Conservation (phyloP, 306 rosid genomes). For the Crotalaria pallida region DNA sequence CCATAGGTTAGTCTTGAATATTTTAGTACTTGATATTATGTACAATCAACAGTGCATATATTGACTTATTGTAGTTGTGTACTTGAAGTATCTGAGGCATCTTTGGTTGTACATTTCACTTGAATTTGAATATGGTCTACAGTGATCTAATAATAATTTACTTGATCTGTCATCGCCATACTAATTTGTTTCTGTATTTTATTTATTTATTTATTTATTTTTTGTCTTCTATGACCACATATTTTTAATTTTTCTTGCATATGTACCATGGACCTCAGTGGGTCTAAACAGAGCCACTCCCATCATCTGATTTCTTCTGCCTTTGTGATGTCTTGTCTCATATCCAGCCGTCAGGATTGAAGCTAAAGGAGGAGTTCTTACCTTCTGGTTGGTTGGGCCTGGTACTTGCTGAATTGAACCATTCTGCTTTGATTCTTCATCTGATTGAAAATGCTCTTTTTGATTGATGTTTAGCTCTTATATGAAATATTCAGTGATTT, state of each 20-base stretch:
- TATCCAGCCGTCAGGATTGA: slow-evolving; percentile 93
- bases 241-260: not conserved
- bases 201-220: too few species aligned
- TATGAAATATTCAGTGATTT: slow-evolving; percentile 3
- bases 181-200: not conserved
- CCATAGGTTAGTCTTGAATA: not conserved
- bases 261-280: not conserved
- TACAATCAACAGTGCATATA: not conserved
- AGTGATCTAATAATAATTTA: not conserved
- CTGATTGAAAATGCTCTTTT: slow-evolving; percentile 11
- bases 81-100: not conserved
- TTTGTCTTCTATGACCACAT: not conserved
- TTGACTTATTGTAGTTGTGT: not conserved
- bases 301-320: slow-evolving; percentile 12
- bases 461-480: not conserved
- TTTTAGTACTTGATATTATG: not conserved
- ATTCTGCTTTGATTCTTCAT: slow-evolving; percentile 6
- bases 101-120: not conserved
- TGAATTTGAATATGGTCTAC: not conserved
- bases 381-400: slow-evolving; percentile 92
- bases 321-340: slow-evolving; percentile 17
- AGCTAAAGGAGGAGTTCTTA: slow-evolving; percentile 77
- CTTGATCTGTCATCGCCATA: not conserved
- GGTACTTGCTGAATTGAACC: slow-evolving; percentile 41
- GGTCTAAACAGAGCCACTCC: not conserved